Base-by-base conservation (phyloP, 352 stramenopile species). In the Albugo laibachii region DNA sequence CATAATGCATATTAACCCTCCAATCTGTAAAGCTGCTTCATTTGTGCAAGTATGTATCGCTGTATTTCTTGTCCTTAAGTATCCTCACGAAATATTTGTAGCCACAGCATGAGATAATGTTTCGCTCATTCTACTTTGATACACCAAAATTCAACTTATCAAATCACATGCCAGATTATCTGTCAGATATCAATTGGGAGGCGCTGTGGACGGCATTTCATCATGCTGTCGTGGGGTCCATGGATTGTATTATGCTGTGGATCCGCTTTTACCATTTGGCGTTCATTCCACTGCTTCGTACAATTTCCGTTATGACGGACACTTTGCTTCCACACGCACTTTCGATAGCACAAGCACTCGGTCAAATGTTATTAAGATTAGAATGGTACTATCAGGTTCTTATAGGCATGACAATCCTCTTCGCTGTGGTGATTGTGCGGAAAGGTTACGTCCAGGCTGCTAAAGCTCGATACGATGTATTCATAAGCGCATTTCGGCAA, bases 311-410 rank as follows among this genome's bases (percentile, higher is more conserved):
- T 1, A 0, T 87, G 2, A 45, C 66, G 0, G 77, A 87, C 24
- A 56, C 56, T 37, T 57, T 80, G 43, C 61, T 91, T 44, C 77
- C 77, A 35, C 77, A 91, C 14, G 65, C 73, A 16, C 52, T 86
- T 19, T 57, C 59, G 2, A 55, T 61, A 5, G 36, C 56, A 12
- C 59, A 62, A 41, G 46, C 77, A 8, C 50, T 55, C 0, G 62
- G 48, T 6, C 59, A 78, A 39, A 63, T 65, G 20, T 55, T 85
- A 13, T 57, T 50, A 34, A 50, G 64, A 46, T 62, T 89, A 47
- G 68, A 85, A n/a, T 73, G 70, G 0, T 50, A 74, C 13, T 53
- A 81, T 43, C 74, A 89, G 47, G 59, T 58, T 11, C 45, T 56
- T 16, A 31, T 82, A 21, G 62, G 53, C 10, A 10, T 61, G 15